Conservation (phyloP, 2,329 filamentous ascomycete species). For the Paecilomyces dactylethromorphus region DNA sequence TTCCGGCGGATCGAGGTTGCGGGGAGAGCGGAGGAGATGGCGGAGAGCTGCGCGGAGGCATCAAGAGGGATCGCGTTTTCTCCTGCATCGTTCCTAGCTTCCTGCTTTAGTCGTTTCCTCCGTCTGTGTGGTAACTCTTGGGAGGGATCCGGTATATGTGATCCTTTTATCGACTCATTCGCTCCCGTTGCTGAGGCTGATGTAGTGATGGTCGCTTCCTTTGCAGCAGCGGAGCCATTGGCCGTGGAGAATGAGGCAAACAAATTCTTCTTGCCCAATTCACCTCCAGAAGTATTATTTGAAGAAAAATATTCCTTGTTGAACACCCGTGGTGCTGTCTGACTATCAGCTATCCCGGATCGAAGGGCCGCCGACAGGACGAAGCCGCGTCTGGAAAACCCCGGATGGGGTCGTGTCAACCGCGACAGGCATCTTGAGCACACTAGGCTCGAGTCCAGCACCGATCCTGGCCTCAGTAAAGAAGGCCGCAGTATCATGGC, state of each 20-base stretch:
- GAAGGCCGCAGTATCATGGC: constrained; percentile 31
- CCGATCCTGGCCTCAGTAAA: constrained; percentile 23
- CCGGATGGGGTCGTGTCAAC: constrained; percentile 9
- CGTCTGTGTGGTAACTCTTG: constrained; percentile 36
- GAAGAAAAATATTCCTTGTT: constrained; percentile 36
- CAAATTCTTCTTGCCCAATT: constrained; percentile 14
- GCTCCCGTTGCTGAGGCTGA: constrained; percentile 9
- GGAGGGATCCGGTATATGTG: constrained; percentile 13
- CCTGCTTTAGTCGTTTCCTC: constrained; percentile 36
- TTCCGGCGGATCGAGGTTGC: constrained; percentile 56
- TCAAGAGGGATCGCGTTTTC: constrained; percentile 46
- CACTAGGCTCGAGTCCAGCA: constrained; percentile 22
- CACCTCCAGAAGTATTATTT: constrained; percentile 17
- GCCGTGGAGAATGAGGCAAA: constrained; percentile 20
- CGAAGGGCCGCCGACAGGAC: constrained; percentile 22
- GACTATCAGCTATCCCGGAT: constrained; percentile 20
- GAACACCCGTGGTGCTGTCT: constrained; percentile 18
- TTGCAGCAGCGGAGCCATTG: constrained; percentile 9
- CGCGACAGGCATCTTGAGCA: constrained; percentile 29
- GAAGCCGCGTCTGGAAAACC: constrained; percentile 23
- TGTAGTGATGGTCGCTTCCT: constrained; percentile 3
- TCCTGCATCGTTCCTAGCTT: constrained; percentile 12
- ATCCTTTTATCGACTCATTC: constrained; percentile 6
- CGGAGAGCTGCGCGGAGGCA: constrained; percentile 55
- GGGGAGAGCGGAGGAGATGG: constrained; percentile 51